Conservation (phyloP, 164 flowering plant genomes). For the Echeveria elegans region DNA sequence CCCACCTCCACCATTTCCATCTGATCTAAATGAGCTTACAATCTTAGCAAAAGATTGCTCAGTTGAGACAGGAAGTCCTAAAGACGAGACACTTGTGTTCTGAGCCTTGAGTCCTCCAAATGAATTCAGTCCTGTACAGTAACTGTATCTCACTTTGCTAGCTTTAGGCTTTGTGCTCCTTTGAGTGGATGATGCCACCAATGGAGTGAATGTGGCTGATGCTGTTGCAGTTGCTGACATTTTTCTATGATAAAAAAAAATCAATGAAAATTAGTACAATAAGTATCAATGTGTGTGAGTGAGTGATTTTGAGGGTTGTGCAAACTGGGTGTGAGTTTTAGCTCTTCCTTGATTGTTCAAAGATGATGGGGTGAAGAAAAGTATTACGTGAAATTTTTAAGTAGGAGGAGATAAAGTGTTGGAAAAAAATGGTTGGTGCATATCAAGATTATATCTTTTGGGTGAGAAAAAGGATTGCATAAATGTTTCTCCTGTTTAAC, state of each 20-base stretch:
- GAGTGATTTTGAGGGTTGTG: not conserved
- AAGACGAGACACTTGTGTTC: conserved; percentile 24
- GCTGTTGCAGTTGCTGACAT: conserved; percentile 16
- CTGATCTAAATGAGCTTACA: conserved; percentile 39
- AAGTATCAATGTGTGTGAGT: no score
- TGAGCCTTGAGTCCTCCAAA: conserved; percentile 53
- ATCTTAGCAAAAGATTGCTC: conserved; percentile 48
- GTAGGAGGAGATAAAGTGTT: not conserved
- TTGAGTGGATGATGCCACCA: conserved; percentile 6
- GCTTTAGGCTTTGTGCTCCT: conserved; percentile 15
- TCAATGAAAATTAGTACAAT: not conserved
- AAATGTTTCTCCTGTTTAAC: no score
- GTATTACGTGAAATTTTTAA: not conserved
- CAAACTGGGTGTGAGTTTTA: not conserved
- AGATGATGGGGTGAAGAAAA: not conserved
- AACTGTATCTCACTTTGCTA: conserved; percentile 24
- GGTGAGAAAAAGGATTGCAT: not conserved
- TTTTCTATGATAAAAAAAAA: not conserved
- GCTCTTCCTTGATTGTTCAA: not conserved
- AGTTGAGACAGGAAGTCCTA: conserved; percentile 41
- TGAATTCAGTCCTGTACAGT: conserved; percentile 41
- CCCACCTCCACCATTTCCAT: conserved; percentile 41
- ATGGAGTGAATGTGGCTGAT: conserved; percentile 11
- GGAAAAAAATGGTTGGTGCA: conserved; percentile 2
- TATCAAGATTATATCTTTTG: not conserved